Evolutionary conservation across 148 eudicot genomes (phyloP), one percentile per base, ranked within the genome.

Genomic region (Rhododendron mucronatum): DNA sequence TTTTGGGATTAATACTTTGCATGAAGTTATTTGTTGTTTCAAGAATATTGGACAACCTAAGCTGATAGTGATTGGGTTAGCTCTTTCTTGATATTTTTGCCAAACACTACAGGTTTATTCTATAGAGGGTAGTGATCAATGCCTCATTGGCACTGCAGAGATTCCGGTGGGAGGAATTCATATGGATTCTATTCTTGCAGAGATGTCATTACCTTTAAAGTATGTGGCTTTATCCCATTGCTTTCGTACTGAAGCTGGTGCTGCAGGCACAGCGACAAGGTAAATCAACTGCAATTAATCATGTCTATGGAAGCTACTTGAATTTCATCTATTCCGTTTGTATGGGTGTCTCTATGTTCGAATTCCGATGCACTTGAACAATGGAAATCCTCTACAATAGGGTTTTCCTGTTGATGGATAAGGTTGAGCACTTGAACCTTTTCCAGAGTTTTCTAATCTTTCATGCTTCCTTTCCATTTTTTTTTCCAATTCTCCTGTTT

Each of bases 161-260:
- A 81, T 81, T 81, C 83, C 83, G 28, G 83, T 81, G 21, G 83
- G 83, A 16, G 83, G 83, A 81, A 81, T 81, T 82, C 81, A 82
- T 71, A 20, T 51, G 99, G 83, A 81, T 81, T 81, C 83, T 11
- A 81, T 81, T 55, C 83, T 81, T 16, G 26, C 67, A 28, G 83
- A 53, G 23, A 30, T 67, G 0, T 81, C 83, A 2, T 81, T 81
- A 81, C 83, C 83, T 16, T 53, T 81, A 8, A 81, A 81, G 67
- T 81, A 81, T 53, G 65, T 33, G 23, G 83, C 99, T 79, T 91
- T 94, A 89, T 96, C 99, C 76, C 99, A 95, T 89, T 96, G 98
- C 89, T 96, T 96, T 75, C 95, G 99, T 28, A 96, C 99, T 30
- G 99, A 96, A 87, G 99, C 99, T 84, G 99, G 99, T 83, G 98